phyloP scores from a whole-genome alignment of 2,329 filamentous ascomycete genomes.

The Pseudocercospora musae region DNA sequence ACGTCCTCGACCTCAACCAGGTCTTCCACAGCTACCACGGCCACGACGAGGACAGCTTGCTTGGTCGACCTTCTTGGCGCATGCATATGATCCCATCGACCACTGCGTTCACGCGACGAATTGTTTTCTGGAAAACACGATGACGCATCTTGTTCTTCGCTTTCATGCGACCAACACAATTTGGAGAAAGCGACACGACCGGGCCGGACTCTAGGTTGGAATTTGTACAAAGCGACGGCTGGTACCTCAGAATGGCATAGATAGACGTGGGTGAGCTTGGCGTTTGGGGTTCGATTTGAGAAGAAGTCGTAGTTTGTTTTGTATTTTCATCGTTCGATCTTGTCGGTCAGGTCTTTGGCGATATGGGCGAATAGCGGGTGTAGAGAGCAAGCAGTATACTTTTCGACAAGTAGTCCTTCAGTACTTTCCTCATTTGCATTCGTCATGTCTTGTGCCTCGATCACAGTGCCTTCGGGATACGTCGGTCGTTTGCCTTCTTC shows the following conservation, averaged over 20 bases:
- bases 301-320: neutral
- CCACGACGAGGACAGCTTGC: neutral
- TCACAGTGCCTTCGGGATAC: slow-evolving; percentile 66
- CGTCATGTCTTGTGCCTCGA: slow-evolving; percentile 54
- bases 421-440: slow-evolving; percentile 25
- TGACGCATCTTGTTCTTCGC: neutral
- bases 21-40: neutral
- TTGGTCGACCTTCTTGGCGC: neutral
- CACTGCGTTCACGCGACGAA: neutral
- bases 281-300: neutral
- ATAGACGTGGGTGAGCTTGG: neutral
- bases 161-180: neutral
- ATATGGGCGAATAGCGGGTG: slow-evolving; percentile 66
- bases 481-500: slow-evolving; percentile 67
- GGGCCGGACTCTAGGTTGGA: neutral
- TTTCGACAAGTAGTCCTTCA: slow-evolving; percentile 58
- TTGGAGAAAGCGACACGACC: neutral
- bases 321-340: slow-evolving; percentile 22
- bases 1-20: neutral
- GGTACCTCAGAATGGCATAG: neutral
- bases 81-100: neutral
- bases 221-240: neutral
- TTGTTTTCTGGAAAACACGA: neutral
- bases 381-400: slow-evolving; percentile 70
- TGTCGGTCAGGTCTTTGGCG: slow-evolving; percentile 34